Evolutionary conservation across 331 rosid genomes (phyloP).

Genomic region (Pyrus hybrid): DNA sequence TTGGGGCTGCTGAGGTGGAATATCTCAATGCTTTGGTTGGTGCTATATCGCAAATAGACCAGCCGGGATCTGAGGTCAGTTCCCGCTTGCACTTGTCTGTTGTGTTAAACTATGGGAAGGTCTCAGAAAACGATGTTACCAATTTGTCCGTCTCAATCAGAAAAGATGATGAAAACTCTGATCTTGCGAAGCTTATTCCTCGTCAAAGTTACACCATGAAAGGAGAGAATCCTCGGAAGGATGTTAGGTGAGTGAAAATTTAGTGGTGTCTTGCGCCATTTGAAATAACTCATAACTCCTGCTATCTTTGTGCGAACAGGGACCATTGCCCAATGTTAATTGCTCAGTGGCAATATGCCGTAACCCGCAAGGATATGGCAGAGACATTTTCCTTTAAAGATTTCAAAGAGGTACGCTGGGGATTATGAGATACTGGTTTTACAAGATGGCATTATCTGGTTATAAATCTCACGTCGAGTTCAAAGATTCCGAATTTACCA

Average conservation of each 20-base stretch:
- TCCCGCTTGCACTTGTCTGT: conserved; percentile 73
- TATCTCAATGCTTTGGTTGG: conserved; percentile 66
- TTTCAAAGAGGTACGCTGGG: conserved; percentile 54
- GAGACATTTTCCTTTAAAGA: conserved; percentile 60
- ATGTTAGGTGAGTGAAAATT: conserved; percentile 58
- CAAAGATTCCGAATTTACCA: neutral
- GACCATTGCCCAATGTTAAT: conserved; percentile 72
- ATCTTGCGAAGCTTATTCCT: conserved; percentile 54
- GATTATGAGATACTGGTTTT: neutral
- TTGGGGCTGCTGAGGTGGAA: conserved; percentile 62
- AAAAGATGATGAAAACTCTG: conserved; percentile 28
- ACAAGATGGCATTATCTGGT: neutral
- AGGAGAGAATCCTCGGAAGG: conserved; percentile 62
- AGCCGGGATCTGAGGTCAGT: conserved; percentile 57
- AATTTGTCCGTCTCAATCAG: conserved; percentile 36
- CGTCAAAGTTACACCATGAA: conserved; percentile 74
- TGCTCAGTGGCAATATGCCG: conserved; percentile 84
- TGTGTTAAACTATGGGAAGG: conserved; percentile 72
- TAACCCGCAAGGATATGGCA: conserved; percentile 79
- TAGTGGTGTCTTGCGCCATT: neutral
- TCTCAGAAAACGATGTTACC: conserved; percentile 32
- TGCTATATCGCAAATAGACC: conserved; percentile 34
- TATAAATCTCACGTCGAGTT: neutral
- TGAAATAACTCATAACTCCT: neutral
- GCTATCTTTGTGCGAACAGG: conserved; percentile 42